These are phyloP conservation scores for Rhododendron kiyosumense DNA, from an alignment of 148 eudicot species.

Conservation along the genomic window DNA sequence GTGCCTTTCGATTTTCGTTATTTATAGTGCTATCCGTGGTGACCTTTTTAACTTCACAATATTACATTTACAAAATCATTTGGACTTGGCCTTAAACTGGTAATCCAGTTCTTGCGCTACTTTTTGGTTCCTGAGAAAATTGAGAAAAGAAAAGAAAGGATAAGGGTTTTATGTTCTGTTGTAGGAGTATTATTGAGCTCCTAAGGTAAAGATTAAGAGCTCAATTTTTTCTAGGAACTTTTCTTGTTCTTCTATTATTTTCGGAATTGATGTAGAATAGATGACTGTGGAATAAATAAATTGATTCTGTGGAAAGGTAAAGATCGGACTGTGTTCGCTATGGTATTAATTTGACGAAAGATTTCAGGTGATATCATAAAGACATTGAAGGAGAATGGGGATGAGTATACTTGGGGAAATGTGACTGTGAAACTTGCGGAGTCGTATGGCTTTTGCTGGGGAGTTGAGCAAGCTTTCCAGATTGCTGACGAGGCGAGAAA, in stretches of 20 bases:
- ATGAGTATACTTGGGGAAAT: conserved; percentile 88
- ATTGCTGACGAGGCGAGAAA: conserved; percentile 91
- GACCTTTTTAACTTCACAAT: neutral
- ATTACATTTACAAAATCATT: neutral
- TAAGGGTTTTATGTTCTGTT: neutral
- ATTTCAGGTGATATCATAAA: conserved; percentile 79
- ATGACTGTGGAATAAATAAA: too few relatives aligned
- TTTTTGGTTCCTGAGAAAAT: neutral
- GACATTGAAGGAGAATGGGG: conserved; percentile 84
- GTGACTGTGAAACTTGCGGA: conserved; percentile 92
- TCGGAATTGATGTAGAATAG: neutral
- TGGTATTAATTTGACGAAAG: neutral
- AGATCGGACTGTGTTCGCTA: neutral
- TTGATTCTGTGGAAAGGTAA: too few relatives aligned
- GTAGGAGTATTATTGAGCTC: neutral
- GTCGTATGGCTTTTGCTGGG: conserved; percentile 95
- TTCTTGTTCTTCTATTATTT: neutral
- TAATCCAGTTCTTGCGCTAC: neutral
- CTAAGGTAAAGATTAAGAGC: neutral
- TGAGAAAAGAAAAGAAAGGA: neutral
- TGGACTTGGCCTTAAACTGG: neutral
- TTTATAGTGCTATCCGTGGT: too few relatives aligned
- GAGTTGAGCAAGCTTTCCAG: conserved; percentile 91
- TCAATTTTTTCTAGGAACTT: neutral
- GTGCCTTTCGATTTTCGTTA: too few relatives aligned